A percentile compares a stretch with the other conserved stretches of the same genome.
Evolutionary conservation across 305 asterid species (phyloP).

Genomic region (Caryopteris hybrid): DNA sequence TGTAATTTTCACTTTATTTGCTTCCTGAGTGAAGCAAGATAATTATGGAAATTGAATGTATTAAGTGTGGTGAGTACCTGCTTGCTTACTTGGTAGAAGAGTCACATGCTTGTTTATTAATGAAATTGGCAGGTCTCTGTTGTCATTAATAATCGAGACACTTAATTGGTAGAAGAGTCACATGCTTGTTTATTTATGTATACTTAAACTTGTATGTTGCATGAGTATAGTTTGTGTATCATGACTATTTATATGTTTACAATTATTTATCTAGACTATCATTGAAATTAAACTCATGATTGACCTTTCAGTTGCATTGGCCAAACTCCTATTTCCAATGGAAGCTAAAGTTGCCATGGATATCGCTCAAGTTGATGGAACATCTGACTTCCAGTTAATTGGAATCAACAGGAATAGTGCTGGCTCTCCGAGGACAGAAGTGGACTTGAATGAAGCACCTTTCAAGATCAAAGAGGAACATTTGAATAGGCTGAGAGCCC

Average conservation of each 20-base stretch:
- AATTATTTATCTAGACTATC: not conserved
- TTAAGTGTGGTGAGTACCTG: too few relatives aligned
- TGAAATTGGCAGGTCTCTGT: not conserved
- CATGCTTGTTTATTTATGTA: not conserved
- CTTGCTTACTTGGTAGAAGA: too few relatives aligned
- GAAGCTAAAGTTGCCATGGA: conserved; percentile 98
- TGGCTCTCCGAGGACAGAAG: conserved; percentile 48
- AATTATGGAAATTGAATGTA: too few relatives aligned
- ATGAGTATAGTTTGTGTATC: conserved; percentile 1
- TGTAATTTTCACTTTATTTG: not conserved
- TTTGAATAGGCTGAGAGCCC: conserved; percentile 81
- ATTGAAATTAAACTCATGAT: conserved; percentile 19
- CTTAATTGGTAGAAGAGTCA: not conserved
- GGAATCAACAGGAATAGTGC: conserved; percentile 33
- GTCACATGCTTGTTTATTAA: too few relatives aligned
- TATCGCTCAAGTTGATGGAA: conserved; percentile 89
- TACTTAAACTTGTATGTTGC: not conserved
- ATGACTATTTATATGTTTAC: not conserved
- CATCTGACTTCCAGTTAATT: conserved; percentile 50
- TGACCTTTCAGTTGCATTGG: conserved; percentile 70
- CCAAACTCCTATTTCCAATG: conserved; percentile 76
- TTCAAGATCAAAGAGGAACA: conserved; percentile 88
- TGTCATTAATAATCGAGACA: conserved; percentile 3
- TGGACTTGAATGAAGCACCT: conserved; percentile 90
- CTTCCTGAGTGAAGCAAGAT: conserved; percentile 4